Base-by-base conservation (phyloP, 225 moss, liverwort and hornwort species). In the Antitrichia curtipendula region DNA sequence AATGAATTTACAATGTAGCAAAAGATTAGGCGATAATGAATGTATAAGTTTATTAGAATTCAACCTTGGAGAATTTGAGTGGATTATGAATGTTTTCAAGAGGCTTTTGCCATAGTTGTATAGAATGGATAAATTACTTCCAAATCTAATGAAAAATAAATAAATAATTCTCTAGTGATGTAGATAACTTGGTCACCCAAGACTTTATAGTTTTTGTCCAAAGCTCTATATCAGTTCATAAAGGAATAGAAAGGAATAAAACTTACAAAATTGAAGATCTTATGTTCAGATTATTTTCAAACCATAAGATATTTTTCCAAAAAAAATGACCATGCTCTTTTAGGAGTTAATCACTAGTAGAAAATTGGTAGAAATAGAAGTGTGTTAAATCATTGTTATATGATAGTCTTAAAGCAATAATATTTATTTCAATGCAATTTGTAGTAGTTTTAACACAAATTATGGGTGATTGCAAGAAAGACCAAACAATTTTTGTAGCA, bases 21-120 rank as follows among this genome's bases (percentile, higher is more conserved):
- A 28, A 71, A 16, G 15, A 45, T 17, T 45, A 6, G 43, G 3
- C 10, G 3, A 45, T 28, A 72, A 28, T 6, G 28, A 72, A 72
- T 45, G 10, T 72, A 18, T 17, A 18, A 70, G 28, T 6, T 72
- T 45, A 45, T 8, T 16, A 43, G 9, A 71, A 71, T 9, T 71
- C 16, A 43, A 43, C 16, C 27, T 43, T 0, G 16, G 1, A 45
- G 2, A 17, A 10, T 9, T 0, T 45, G 0, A 16, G 5, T 45
- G 4, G 27, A 28, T 43, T 72, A 28, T 43, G 3, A 72, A 43
- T 71, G 43, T 43, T 43, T 71, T 43, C 3, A 27, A 16, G 3
- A 69, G 9, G 13, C 15, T 16, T 25, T 71, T 71, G 27, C 16
- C 0, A 5, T 0, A 43, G 16, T 43, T 27, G 27, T 1, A 9